These are phyloP conservation scores for Taphrina deformans DNA, from an alignment of 1,139 yeast genomes.

Conservation along the genomic window DNA sequence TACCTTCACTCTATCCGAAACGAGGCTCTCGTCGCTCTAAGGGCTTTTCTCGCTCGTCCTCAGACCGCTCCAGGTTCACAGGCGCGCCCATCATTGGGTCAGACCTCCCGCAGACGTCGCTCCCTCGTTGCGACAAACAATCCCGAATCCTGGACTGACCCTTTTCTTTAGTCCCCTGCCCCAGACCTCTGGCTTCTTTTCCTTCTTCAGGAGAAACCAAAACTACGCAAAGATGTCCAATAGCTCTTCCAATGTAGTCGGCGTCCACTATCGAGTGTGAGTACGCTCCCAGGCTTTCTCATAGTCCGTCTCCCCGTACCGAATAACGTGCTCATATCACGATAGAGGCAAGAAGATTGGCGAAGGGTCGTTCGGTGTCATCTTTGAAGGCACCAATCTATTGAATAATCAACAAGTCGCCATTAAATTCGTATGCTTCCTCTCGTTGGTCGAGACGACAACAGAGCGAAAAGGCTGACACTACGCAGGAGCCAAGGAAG, in stretches of 20 bases:
- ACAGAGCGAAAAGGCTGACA: background rate
- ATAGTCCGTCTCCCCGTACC: too few relatives aligned
- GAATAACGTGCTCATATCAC: background rate
- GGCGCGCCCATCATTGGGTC: constrained; percentile 30
- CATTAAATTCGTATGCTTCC: constrained; percentile 51
- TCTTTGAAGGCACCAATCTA: constrained; percentile 89
- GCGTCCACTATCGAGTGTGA: constrained; percentile 76
- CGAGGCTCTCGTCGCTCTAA: background rate
- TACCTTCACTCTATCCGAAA: background rate
- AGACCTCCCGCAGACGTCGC: background rate
- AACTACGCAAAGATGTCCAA: constrained; percentile 30
- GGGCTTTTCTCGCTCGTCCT: background rate
- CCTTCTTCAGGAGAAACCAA: constrained; percentile 13
- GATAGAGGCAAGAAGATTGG: constrained; percentile 83
- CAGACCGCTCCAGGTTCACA: constrained; percentile 2
- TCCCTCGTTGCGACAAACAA: background rate
- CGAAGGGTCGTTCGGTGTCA: constrained; percentile 96
- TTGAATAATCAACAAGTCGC: constrained; percentile 78
- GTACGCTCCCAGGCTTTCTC: background rate
- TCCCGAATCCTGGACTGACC: background rate
- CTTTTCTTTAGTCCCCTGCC: constrained; percentile 20
- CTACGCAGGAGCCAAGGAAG: constrained; percentile 69
- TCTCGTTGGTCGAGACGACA: background rate
- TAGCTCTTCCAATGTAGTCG: constrained; percentile 53
- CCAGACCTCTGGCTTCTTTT: constrained; percentile 17